Evolutionary conservation across 2,329 filamentous ascomycete species (phyloP).

Genomic region (Paecilomyces niveus): DNA sequence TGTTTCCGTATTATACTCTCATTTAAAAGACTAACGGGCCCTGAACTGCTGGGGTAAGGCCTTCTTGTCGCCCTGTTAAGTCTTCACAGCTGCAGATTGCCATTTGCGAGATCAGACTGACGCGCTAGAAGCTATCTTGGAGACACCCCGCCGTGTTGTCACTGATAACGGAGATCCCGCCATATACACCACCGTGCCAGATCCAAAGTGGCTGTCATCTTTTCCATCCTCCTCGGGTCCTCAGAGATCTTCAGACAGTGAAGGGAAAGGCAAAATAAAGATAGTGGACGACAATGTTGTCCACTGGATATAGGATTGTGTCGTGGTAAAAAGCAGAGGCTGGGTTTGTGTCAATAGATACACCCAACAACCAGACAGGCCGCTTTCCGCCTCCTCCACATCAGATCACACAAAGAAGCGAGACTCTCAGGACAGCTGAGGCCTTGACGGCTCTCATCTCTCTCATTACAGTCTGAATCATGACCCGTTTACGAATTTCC

Average conservation of each 20-base stretch:
- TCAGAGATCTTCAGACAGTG: background rate
- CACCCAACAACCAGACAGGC: background rate
- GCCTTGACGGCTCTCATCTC: background rate
- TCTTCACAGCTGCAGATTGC: background rate
- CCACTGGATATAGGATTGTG: background rate
- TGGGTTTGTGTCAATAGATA: background rate
- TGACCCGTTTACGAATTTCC: conserved; percentile 1
- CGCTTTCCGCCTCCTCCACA: background rate
- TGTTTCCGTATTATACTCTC: background rate
- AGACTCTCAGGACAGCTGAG: background rate
- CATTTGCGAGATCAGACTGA: background rate
- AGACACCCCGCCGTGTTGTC: background rate
- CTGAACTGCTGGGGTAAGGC: background rate
- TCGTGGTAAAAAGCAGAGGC: background rate
- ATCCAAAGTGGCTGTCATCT: background rate
- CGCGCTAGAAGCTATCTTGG: background rate
- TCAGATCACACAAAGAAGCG: background rate
- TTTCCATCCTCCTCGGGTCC: background rate
- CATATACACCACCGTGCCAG: background rate
- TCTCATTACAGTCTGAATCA: background rate
- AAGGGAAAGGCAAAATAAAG: background rate
- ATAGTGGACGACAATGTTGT: background rate
- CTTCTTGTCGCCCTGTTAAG: background rate
- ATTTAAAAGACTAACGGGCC: background rate
- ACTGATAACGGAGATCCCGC: background rate